Conservation (phyloP, 768 basidiomycete species). For the Tricholoma saponaceum region DNA sequence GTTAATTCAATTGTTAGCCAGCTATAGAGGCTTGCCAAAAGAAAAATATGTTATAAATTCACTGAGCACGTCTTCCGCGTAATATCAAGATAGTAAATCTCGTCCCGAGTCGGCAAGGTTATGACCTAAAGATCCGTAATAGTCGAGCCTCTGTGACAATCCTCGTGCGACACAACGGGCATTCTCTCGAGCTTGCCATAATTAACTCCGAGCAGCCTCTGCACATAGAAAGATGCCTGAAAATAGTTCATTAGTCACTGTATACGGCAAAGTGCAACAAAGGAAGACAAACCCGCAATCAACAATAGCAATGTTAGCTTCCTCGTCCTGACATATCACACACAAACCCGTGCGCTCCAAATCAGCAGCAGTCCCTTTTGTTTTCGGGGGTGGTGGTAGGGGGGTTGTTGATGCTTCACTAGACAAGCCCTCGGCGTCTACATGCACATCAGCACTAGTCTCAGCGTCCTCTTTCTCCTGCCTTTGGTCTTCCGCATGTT, state of each 20-base stretch:
- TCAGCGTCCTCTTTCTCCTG: slow-evolving; percentile 17
- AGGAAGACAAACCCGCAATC: slow-evolving; percentile 78
- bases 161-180: slow-evolving; percentile 85
- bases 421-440: slow-evolving; percentile 12
- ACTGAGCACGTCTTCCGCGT: neutral
- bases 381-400: slow-evolving; percentile 32
- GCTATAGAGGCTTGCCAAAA: too few species aligned
- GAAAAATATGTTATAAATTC: too few species aligned
- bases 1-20: too few species aligned
- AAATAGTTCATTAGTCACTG: slow-evolving; percentile 1
- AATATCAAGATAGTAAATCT: neutral
- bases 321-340: slow-evolving; percentile 91
- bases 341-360: slow-evolving; percentile 76
- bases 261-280: neutral
- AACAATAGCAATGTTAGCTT: slow-evolving; percentile 89
- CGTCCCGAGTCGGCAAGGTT: neutral
- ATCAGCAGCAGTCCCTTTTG: slow-evolving; percentile 33
- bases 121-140: slow-evolving; percentile 68
- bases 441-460: slow-evolving; percentile 1
- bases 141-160: slow-evolving; percentile 82
- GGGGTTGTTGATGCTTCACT: slow-evolving; percentile 12
- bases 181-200: slow-evolving; percentile 78
- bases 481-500: slow-evolving; percentile 15
- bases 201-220: slow-evolving; percentile 73
- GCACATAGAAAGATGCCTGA: slow-evolving; percentile 80